Conservation (phyloP, 2,329 filamentous ascomycete species). For the Trichoderma sp. region DNA sequence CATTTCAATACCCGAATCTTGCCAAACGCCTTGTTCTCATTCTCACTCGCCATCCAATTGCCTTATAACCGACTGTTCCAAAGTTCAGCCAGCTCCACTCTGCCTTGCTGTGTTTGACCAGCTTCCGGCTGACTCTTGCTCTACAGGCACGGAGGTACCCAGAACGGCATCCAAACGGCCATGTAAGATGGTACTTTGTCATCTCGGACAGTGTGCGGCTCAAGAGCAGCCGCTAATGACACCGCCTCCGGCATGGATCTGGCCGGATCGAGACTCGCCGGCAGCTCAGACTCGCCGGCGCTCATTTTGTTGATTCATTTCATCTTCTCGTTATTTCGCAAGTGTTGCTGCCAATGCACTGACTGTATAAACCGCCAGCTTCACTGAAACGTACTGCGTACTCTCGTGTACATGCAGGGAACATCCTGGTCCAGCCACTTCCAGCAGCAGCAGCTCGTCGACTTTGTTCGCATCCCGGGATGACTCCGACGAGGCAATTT, state of each 20-base stretch:
- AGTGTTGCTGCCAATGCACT: neutral
- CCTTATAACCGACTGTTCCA: neutral
- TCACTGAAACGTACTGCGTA: neutral
- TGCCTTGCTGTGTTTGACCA: neutral
- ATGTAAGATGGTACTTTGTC: neutral
- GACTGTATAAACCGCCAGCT: neutral
- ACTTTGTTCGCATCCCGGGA: slow-evolving; percentile 18
- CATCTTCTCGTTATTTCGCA: neutral
- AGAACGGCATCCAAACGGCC: neutral
- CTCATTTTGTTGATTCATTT: neutral
- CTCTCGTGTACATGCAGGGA: neutral
- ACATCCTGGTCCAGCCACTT: slow-evolving; percentile 3
- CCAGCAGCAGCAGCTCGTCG: neutral
- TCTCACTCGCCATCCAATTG: neutral
- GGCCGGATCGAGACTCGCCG: neutral
- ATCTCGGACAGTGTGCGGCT: slow-evolving; percentile 11
- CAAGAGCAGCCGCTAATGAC: neutral
- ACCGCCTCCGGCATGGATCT: neutral
- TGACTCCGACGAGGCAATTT: slow-evolving; percentile 25
- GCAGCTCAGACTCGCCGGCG: neutral
- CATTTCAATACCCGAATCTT: neutral
- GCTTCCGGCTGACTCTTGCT: slow-evolving; percentile 1
- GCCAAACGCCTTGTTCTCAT: neutral
- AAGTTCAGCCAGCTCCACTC: slow-evolving; percentile 21
- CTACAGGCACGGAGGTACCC: neutral